These are phyloP conservation scores for Leccinellum rugosiceps DNA, from an alignment of 768 basidiomycete genomes.

Conservation along the genomic window DNA sequence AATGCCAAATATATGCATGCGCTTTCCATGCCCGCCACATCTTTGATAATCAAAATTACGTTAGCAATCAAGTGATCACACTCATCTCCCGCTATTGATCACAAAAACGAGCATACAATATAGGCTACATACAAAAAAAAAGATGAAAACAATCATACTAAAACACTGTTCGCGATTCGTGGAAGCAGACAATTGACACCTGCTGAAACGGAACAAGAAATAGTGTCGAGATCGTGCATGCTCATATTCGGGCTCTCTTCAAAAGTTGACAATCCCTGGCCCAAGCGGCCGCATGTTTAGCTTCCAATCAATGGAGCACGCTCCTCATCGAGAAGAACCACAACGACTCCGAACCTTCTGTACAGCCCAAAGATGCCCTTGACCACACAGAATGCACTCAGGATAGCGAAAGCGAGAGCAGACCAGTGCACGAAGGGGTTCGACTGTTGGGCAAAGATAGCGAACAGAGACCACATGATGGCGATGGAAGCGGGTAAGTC, in stretches of 20 bases:
- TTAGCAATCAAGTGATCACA: not conserved
- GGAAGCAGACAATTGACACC: not conserved
- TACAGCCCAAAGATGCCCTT: conserved; percentile 66
- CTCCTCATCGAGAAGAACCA: conserved; percentile 81
- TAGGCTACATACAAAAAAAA: conserved; percentile 9
- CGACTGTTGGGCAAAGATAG: conserved; percentile 78
- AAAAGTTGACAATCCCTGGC: not conserved
- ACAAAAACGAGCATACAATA: not conserved
- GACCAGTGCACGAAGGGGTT: conserved; percentile 84
- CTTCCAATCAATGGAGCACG: conserved; percentile 72
- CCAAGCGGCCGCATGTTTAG: conserved; percentile 10
- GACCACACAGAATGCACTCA: conserved; percentile 80
- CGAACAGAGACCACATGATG: conserved; percentile 91
- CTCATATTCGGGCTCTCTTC: not conserved
- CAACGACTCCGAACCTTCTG: conserved; percentile 43
- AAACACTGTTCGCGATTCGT: conserved; percentile 1
- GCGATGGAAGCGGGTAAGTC: conserved; percentile 91
- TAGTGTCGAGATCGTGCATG: not conserved
- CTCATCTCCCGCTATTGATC: not conserved
- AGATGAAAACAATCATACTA: not conserved
- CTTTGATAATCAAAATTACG: conserved; percentile 5
- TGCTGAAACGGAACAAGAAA: not conserved
- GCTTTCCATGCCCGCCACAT: conserved; percentile 12
- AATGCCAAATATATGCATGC: conserved; percentile 10
- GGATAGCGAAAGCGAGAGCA: conserved; percentile 78